Percentiles rank a stretch among this genome's conserved stretches.
phyloP scores from a whole-genome alignment of 352 stramenopile species.

The Thraustochytrium striatum region DNA sequence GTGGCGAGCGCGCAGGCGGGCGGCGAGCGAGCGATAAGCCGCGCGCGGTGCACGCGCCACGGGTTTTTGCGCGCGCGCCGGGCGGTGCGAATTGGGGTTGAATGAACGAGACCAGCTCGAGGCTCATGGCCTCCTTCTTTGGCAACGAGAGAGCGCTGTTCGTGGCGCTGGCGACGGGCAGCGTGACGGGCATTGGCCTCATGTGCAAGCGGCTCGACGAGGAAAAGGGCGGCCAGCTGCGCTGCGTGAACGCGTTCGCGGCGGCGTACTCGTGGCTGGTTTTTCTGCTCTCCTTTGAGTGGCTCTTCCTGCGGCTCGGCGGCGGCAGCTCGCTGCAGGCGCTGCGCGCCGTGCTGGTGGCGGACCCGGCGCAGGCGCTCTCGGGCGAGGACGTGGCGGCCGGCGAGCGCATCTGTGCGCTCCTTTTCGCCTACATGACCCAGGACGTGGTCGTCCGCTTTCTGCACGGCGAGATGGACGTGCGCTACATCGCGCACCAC shows the following conservation, averaged over 20 bases:
- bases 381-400: not conserved
- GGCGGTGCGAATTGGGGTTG: too few species aligned
- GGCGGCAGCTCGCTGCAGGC: not conserved
- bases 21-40: too few species aligned
- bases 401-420: conserved; percentile 12
- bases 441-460: conserved; percentile 35
- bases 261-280: conserved; percentile 23
- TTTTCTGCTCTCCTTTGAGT: conserved; percentile 22
- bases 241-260: conserved; percentile 3
- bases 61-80: too few species aligned
- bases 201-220: not conserved
- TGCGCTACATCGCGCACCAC: conserved; percentile 34
- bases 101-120: too few species aligned
- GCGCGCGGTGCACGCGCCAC: too few species aligned
- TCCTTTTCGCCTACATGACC: conserved; percentile 36
- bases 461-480: not conserved
- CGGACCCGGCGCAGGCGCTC: not conserved
- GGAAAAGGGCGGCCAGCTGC: not conserved
- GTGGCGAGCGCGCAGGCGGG: too few species aligned
- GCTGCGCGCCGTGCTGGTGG: not conserved
- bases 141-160: too few species aligned
- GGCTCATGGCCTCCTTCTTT: too few species aligned
- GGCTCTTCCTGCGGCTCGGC: conserved; percentile 1
- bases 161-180: not conserved
- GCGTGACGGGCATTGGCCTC: not conserved